Evolutionary conservation across 352 stramenopile species (phyloP).

Genomic region (Phytophthora tubulina): DNA sequence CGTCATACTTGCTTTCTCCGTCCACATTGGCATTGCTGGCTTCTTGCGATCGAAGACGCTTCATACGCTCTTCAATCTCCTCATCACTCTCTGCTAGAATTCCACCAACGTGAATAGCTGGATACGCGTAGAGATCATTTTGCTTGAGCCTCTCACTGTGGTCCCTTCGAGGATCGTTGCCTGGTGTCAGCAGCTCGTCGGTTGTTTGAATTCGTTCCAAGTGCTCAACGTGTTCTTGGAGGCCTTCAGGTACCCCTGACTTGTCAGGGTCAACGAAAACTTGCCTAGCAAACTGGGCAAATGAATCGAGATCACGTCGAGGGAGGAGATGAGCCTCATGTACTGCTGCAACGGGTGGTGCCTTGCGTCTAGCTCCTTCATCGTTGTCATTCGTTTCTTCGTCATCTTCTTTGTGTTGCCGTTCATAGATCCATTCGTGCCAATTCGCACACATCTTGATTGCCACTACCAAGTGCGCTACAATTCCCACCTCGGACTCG

Average conservation of each 20-base stretch:
- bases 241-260: constrained; percentile 46
- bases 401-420: constrained; percentile 22
- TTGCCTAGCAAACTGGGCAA: constrained; percentile 63
- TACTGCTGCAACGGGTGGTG: constrained; percentile 25
- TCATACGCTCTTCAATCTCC: constrained; percentile 65
- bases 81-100: constrained; percentile 57
- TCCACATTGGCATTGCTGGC: constrained; percentile 16
- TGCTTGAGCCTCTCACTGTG: constrained; percentile 27
- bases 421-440: constrained; percentile 85
- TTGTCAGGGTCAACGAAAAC: constrained; percentile 51
- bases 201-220: constrained; percentile 41
- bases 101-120: constrained; percentile 61
- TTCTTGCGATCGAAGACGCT: constrained; percentile 32
- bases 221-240: constrained; percentile 58
- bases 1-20: constrained; percentile 23
- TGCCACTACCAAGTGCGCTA: constrained; percentile 69
- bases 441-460: constrained; percentile 82
- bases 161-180: constrained; percentile 28
- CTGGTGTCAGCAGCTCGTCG: constrained; percentile 13
- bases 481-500: constrained; percentile 62
- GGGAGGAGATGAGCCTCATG: constrained; percentile 36
- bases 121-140: constrained; percentile 58
- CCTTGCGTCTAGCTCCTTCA: constrained; percentile 3
- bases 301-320: constrained; percentile 59
- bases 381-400: constrained; percentile 34